Evolutionary conservation across 2,329 filamentous ascomycete genomes (phyloP), one percentile per base, ranked within the genome.

Genomic region (Claviceps lovelessii): DNA sequence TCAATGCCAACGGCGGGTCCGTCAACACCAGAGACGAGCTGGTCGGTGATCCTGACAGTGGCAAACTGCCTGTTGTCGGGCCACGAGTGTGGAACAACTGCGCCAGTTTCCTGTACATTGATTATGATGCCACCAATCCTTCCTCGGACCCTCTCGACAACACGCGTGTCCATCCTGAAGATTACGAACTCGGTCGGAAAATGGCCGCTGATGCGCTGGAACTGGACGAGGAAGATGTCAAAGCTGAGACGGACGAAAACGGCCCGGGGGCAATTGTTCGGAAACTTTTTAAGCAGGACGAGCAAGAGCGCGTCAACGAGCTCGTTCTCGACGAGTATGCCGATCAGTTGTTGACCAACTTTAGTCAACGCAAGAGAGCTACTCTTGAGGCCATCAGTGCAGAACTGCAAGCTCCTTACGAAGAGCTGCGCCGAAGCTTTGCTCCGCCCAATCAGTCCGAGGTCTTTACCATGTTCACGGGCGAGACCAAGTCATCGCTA

Each of bases 201-300:
- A 97, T 98, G 85, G 93, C 93, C 23, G 93, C 93, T 4, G 93
- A 98, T 74, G 93, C 93, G 17, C 76, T 98, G 50, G 91, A 96
- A 67, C 78, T 98, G 61, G 93, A 98, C 62, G 93, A 98, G 71
- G 93, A 98, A 73, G 93, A 98, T 64, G 89, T 98, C 66, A 94
- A 95, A 70, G 89, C 87, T 1, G 90, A 97, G 71, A 86, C 86
- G 5, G 88, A 95, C 60, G 89, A 96, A 64, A 88, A 90, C 59
- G 93, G 93, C 0, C 78, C 86, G 0, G 90, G 88, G 17, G 93
- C 91, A 8, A 90, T 97, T 61, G 88, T 98, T 54, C 85, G 90
- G 58, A 94, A 91, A 69, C 81, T 98, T n/a, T 88, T 98, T 68
- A 88, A 89, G 64, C 90, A 97, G 55, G 88, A 95, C 50, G 86